These are phyloP conservation scores for Bonia amplexicaulis DNA, from an alignment of 176 grass and related monocot genomes.

Conservation along the genomic window DNA sequence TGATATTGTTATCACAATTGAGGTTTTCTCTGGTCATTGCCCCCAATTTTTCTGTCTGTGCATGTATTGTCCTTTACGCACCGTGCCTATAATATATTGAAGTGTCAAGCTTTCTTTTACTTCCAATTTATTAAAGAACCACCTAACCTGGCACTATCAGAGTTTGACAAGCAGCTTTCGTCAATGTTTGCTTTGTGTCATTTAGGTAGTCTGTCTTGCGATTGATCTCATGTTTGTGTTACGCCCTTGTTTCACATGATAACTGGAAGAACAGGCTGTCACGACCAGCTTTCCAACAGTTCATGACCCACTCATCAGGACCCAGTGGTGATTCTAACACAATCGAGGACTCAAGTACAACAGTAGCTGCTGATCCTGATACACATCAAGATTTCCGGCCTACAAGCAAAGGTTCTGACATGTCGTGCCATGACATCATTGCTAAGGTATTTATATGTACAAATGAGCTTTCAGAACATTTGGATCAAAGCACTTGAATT, in stretches of 20 bases:
- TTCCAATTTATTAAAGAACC: neutral
- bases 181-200: neutral
- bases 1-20: neutral
- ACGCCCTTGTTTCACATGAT: slow-evolving; percentile 7
- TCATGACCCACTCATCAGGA: slow-evolving; percentile 45
- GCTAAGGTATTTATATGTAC: slow-evolving; percentile 35
- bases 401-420: slow-evolving; percentile 50
- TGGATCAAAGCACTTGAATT: neutral
- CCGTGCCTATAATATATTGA: neutral
- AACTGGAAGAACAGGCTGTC: slow-evolving; percentile 33
- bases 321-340: slow-evolving; percentile 28
- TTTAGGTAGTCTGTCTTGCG: neutral
- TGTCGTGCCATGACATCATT: slow-evolving; percentile 46
- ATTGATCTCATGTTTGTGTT: neutral
- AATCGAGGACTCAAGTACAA: slow-evolving; percentile 16
- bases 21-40: neutral
- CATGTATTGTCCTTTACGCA: neutral
- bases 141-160: neutral
- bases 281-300: slow-evolving; percentile 34
- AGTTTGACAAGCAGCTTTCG: neutral
- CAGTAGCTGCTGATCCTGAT: slow-evolving; percentile 56
- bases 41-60: neutral
- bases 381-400: slow-evolving; percentile 76
- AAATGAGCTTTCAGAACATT: slow-evolving; percentile 12
- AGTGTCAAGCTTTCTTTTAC: neutral